These are phyloP conservation scores for Trichoderma citrinoviride DNA, from an alignment of 2,329 filamentous ascomycete species.

Conservation along the genomic window DNA sequence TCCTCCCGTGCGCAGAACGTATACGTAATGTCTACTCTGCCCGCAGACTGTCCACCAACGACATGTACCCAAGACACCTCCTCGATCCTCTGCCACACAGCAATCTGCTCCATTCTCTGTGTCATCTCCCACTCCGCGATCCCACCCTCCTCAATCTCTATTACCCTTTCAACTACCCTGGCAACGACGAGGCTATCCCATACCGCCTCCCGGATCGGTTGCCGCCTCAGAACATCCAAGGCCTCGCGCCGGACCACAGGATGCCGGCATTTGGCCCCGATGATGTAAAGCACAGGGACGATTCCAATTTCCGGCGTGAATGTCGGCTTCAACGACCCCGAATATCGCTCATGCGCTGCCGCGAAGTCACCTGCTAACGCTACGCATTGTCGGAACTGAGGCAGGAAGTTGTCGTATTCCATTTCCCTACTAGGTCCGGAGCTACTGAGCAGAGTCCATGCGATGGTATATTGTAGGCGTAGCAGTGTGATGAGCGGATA, in stretches of 20 bases:
- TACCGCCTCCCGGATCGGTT: background rate
- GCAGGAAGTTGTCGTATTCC: background rate
- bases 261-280: slow-evolving; percentile 5
- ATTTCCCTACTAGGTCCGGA: background rate
- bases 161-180: background rate
- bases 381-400: slow-evolving; percentile 3
- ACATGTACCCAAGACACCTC: background rate
- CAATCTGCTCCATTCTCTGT: background rate
- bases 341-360: slow-evolving; percentile 1
- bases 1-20: background rate
- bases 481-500: background rate
- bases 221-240: background rate
- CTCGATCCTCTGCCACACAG: slow-evolving; percentile 3
- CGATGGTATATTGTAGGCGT: background rate
- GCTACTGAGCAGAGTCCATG: background rate
- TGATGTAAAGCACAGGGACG: background rate
- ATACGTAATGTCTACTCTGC: background rate
- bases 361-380: background rate
- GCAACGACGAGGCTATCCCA: background rate
- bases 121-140: background rate
- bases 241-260: background rate
- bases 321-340: background rate
- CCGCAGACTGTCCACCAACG: background rate
- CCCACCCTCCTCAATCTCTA: background rate
- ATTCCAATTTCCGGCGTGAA: slow-evolving; percentile 6